A percentile compares a stretch with the other conserved stretches of the same genome.
These are phyloP conservation scores for Solanum pinnatisectum DNA, from an alignment of 257 asterid genomes.

Conservation along the genomic window DNA sequence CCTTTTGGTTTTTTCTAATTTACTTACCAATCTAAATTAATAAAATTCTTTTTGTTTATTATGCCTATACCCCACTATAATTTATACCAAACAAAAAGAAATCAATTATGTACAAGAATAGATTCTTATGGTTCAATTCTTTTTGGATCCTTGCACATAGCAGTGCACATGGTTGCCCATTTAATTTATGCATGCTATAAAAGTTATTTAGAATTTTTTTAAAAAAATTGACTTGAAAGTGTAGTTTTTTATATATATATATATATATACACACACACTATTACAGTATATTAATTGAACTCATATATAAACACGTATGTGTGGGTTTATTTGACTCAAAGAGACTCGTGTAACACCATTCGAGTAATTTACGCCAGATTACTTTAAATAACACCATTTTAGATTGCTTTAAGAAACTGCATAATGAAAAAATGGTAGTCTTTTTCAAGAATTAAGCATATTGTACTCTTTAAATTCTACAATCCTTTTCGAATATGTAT, in stretches of 20 bases:
- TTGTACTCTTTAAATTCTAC: background rate
- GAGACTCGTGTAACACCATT: background rate
- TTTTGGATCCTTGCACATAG: too few relatives aligned
- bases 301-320: background rate
- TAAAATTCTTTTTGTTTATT: background rate
- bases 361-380: background rate
- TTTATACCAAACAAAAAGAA: background rate
- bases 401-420: background rate
- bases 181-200: background rate
- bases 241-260: too few relatives aligned
- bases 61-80: background rate
- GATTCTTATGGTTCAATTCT: too few relatives aligned
- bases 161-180: background rate
- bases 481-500: background rate
- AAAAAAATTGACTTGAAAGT: too few relatives aligned
- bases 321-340: background rate
- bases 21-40: background rate
- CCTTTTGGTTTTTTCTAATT: background rate
- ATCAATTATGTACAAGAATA: too few relatives aligned
- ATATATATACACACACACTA: too few relatives aligned
- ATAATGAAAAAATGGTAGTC: background rate
- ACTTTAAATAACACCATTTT: background rate
- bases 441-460: background rate
- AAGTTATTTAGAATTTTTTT: background rate
- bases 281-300: background rate